A percentile compares a stretch with the other conserved stretches of the same genome.
These are phyloP conservation scores for Artemisia argyi DNA, from an alignment of 129 eudicot genomes.

Conservation along the genomic window DNA sequence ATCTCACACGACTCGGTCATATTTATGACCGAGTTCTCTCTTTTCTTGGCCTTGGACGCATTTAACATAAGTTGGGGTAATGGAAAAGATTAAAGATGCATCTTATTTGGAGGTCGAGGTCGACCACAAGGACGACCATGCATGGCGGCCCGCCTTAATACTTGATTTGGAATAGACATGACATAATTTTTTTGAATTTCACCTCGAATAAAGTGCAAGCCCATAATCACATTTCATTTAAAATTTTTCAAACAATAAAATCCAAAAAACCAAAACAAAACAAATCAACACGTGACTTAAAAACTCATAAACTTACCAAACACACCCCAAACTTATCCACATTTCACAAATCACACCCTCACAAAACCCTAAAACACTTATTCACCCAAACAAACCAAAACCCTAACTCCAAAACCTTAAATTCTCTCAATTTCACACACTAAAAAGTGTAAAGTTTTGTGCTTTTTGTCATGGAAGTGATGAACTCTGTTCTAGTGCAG, in stretches of 20 bases:
- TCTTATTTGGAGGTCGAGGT: too few species aligned
- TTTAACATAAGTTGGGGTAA: too few species aligned
- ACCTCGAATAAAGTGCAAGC: constrained; percentile 26
- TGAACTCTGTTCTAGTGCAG: constrained; percentile 36
- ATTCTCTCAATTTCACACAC: constrained; percentile 10
- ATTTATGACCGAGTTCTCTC: too few species aligned
- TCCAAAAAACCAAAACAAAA: constrained; percentile 33
- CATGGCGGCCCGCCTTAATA: too few species aligned
- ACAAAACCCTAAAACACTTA: constrained; percentile 13
- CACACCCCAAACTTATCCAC: not conserved
- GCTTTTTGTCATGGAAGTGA: constrained; percentile 43
- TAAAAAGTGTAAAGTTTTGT: not conserved
- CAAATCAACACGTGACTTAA: constrained; percentile 28
- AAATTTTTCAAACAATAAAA: constrained; percentile 29
- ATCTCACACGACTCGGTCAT: too few species aligned
- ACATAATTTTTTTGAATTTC: too few species aligned
- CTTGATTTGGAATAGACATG: too few species aligned
- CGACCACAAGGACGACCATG: too few species aligned
- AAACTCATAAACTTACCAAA: not conserved
- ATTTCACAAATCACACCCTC: not conserved
- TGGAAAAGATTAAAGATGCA: too few species aligned
- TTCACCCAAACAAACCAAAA: not conserved
- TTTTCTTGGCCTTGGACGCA: too few species aligned
- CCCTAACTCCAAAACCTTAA: constrained; percentile 14
- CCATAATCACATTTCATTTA: constrained; percentile 20